phyloP scores from a whole-genome alignment of 371 early-diverging fungal genomes.

The Basidiobolus heterosporus region DNA sequence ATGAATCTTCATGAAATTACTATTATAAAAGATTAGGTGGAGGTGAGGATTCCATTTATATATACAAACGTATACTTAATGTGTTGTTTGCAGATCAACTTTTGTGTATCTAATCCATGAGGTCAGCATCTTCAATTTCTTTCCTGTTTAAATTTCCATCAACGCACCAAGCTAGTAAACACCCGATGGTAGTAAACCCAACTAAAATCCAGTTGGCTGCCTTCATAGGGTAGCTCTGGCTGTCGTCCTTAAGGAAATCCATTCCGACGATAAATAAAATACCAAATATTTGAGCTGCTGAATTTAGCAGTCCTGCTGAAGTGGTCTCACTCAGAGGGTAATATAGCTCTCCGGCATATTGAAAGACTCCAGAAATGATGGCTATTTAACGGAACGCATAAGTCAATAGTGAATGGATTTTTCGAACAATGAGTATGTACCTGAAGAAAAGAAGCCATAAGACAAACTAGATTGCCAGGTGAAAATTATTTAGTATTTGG shows the following conservation, averaged over 20 bases:
- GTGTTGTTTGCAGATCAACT: too few species aligned
- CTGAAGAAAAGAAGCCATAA: slow-evolving; percentile 26
- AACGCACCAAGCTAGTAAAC: neutral
- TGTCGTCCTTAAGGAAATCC: neutral
- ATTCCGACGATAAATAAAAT: slow-evolving; percentile 2
- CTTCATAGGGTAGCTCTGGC: slow-evolving; percentile 4
- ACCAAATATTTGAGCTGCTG: slow-evolving; percentile 3
- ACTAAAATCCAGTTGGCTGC: slow-evolving; percentile 6
- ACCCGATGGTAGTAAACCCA: neutral
- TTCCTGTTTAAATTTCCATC: too few species aligned
- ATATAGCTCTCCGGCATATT: slow-evolving; percentile 25
- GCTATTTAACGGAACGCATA: slow-evolving; percentile 8
- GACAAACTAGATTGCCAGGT: slow-evolving; percentile 8
- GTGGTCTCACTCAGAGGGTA: slow-evolving; percentile 26
- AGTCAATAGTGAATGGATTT: neutral
- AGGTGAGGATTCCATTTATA: too few species aligned
- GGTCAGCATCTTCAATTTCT: too few species aligned
- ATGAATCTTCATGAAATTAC: too few species aligned
- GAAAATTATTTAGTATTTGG: neutral
- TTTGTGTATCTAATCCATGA: too few species aligned
- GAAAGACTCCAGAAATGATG: slow-evolving; percentile 28
- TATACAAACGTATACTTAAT: too few species aligned
- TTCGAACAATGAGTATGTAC: slow-evolving; percentile 8
- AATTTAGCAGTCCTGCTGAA: slow-evolving; percentile 17
- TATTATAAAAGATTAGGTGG: too few species aligned